These are phyloP conservation scores for Trichomonas vaginalis DNA, from an alignment of 208 protist species.

Conservation along the genomic window DNA sequence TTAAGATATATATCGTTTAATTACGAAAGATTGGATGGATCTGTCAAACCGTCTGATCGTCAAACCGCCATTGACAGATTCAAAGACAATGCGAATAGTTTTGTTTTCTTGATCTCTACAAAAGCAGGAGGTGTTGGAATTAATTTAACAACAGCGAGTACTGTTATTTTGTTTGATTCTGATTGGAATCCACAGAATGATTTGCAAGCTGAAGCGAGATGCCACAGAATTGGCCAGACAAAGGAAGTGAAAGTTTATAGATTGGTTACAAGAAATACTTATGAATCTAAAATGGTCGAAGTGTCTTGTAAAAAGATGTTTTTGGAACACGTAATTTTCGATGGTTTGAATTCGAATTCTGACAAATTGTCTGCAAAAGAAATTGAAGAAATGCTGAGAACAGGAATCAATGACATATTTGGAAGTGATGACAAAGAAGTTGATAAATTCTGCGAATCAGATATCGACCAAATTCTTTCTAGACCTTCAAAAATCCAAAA, in stretches of 20 bases:
- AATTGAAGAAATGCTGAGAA: slow-evolving; percentile 21
- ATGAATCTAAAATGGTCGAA: slow-evolving; percentile 73
- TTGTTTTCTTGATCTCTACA: slow-evolving; percentile 55
- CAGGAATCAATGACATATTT: slow-evolving; percentile 23
- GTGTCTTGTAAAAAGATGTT: slow-evolving; percentile 63
- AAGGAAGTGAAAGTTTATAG: slow-evolving; percentile 72
- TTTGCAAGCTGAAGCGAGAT: slow-evolving; percentile 73
- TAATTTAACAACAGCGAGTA: slow-evolving; percentile 55
- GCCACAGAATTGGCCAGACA: slow-evolving; percentile 78
- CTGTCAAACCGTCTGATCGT: slow-evolving; percentile 14
- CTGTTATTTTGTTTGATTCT: slow-evolving; percentile 59
- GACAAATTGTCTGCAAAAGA: background rate
- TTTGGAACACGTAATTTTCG: slow-evolving; percentile 53
- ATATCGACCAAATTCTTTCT: slow-evolving; percentile 17
- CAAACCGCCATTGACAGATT: slow-evolving; percentile 41
- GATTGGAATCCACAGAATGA: slow-evolving; percentile 95
- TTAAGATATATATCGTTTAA: slow-evolving; percentile 8
- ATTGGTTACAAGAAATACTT: slow-evolving; percentile 67
- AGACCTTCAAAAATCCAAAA: background rate
- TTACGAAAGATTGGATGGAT: slow-evolving; percentile 26
- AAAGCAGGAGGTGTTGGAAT: slow-evolving; percentile 55
- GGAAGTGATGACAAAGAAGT: background rate
- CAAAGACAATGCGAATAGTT: slow-evolving; percentile 26
- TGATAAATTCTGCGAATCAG: background rate
- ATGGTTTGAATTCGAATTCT: background rate